These are phyloP conservation scores for Eucalyptus cloeziana DNA, from an alignment of 345 rosid genomes.

Conservation along the genomic window DNA sequence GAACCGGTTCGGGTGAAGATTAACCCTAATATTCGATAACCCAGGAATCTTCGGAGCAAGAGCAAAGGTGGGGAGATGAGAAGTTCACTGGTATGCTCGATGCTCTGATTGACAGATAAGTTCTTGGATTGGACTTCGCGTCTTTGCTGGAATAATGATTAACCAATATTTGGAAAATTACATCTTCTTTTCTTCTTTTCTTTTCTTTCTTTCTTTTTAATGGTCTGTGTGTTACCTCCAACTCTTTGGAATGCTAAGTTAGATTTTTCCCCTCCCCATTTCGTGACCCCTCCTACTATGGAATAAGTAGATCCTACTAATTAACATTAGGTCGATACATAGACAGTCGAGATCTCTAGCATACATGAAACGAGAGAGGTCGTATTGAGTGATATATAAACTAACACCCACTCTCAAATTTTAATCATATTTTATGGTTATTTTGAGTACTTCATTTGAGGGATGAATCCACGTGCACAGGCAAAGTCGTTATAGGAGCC, in stretches of 20 bases:
- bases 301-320: not conserved
- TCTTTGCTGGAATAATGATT: not conserved
- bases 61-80: not conserved
- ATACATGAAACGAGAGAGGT: not conserved
- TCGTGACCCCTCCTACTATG: not conserved
- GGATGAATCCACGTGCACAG: fast-evolving
- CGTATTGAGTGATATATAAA: too few relatives aligned
- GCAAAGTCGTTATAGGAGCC: fast-evolving
- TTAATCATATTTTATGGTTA: not conserved
- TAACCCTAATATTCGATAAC: not conserved
- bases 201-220: not conserved
- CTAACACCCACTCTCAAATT: too few relatives aligned
- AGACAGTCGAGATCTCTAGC: not conserved
- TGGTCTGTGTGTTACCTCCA: not conserved
- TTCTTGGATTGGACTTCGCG: not conserved
- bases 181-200: not conserved
- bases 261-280: not conserved
- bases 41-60: not conserved
- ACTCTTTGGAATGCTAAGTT: not conserved
- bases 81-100: not conserved
- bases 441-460: not conserved
- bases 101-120: not conserved
- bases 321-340: not conserved
- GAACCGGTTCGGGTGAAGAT: not conserved
- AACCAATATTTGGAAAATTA: not conserved